Evolutionary conservation across 2,329 filamentous ascomycete species (phyloP), one percentile per base, ranked within the genome.

Genomic region (Escovopsis sp.): DNA sequence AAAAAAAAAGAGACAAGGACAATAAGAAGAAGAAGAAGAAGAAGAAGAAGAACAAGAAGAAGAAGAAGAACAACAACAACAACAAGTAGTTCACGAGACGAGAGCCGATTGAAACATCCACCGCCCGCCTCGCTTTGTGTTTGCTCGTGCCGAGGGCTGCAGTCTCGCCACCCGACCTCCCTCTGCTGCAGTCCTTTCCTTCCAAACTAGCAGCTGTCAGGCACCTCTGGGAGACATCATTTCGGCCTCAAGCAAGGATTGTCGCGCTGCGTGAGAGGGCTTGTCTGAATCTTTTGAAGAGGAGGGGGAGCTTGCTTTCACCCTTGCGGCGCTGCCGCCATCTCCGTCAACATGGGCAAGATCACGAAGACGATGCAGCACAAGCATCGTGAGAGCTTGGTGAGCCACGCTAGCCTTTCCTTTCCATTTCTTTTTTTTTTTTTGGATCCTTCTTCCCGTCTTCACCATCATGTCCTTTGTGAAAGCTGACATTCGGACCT

Each of bases 331-430:
- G 62, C 60, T 64, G 72, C 75, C 74, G 74, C 74, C 59, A 60
- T 59, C 56, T 58, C 57, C 57, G 61, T 67, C 68, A 76, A 51
- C 54, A 81, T 81, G 78, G 77, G 73, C 57, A 79, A 76, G 64
- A 81, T 81, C 55, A 75, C 70, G 44, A 81, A 81, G 65, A 64
- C 68, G 50, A 76, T 80, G 65, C 76, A 79, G 62, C 57, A 68
- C 45, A 81, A 80, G 65, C 77, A 81, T 58, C 70, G 68, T 63
- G 77, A 81, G 62, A 79, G 74, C 27, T 55, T 79, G 69, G 77
- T 81, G 65, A 60, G 72, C 45, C 37, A 25, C 24, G 13, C 27
- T 30, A 7, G 3, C 27, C 27, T 2, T 11, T 8, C 11, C 4
- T 20, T 20, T 20, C 6, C 6, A 4, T 20, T 12, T 37, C 13